Conservation (phyloP, 768 basidiomycete species). For the Mycena crocata region DNA sequence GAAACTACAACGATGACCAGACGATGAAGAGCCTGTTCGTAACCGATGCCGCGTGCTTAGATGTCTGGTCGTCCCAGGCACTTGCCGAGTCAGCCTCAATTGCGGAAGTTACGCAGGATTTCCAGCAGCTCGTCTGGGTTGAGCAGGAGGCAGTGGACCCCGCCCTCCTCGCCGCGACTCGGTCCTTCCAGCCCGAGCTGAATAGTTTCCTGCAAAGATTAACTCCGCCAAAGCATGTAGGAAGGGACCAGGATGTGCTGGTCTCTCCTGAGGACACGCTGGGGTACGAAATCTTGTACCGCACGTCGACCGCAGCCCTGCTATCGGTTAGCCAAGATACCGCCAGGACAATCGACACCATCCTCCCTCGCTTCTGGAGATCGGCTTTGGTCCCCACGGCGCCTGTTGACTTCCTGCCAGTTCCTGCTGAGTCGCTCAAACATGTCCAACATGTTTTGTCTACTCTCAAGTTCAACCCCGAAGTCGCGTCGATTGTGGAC, state of each 20-base stretch:
- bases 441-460: constrained; percentile 69
- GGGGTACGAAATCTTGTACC: constrained; percentile 55
- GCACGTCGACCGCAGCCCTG: constrained; percentile 57
- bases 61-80: constrained; percentile 41
- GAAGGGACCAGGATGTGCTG: constrained; percentile 24
- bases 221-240: constrained; percentile 23
- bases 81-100: constrained; percentile 44
- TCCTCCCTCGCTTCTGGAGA: constrained; percentile 82
- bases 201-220: constrained; percentile 48
- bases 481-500: constrained; percentile 73
- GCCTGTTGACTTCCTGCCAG: constrained; percentile 64
- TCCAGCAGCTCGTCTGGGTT: constrained; percentile 69
- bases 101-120: constrained; percentile 36
- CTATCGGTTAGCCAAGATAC: constrained; percentile 57
- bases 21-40: constrained; percentile 59
- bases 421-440: constrained; percentile 65
- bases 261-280: constrained; percentile 26
- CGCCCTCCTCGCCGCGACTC: constrained; percentile 48
- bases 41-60: constrained; percentile 55
- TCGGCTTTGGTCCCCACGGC: constrained; percentile 67
- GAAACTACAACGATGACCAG: constrained; percentile 61
- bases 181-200: constrained; percentile 46
- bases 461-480: constrained; percentile 74
- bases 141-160: constrained; percentile 65
- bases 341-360: constrained; percentile 63